Base-by-base conservation (phyloP, 192 early-diverging fungal genomes). In the Linnemannia zychae region DNA sequence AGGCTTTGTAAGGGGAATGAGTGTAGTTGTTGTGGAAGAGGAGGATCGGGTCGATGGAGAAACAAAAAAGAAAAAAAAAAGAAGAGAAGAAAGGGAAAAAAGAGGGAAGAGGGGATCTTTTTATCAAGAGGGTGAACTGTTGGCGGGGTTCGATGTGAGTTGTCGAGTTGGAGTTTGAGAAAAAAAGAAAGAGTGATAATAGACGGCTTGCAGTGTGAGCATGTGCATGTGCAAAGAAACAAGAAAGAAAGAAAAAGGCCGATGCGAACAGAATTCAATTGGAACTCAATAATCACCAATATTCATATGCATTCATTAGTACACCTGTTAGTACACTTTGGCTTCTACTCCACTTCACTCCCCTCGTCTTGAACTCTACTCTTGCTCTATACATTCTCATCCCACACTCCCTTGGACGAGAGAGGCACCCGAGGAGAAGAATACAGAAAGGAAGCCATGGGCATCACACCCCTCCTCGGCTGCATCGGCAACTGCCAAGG, bases 21-120 rank as follows among this genome's bases (percentile, higher is more conserved):
- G 33, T 33, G 71, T 46, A 20, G 71, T 40, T 16, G 71, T 50
- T 20, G 57, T 57, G 73, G 65, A 49, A 40, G 66, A 73, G 31
- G 60, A 71, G 65, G 71, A 78, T 77, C 70, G 46, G 66, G 65
- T 81, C 79, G 73, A 82, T 48, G 34, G 70, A 74, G 24, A 49
- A 78, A 74, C 52, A 63, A 48, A 63, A 76, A 53, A 37, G 69
- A 28, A 75, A 67, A 17, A 36, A 81, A 37, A 60, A 67, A 75
- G 37, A 67, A 63, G 72, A 60, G 37, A 69, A n/a, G 73, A 44
- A 57, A 46, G 47, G 9, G 40, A 31, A 44, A n/a, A 34, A 7
- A 31, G 46, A 20, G 7, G 46, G 44, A 33, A 18, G 18, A 22
- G 49, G 31, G 48, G 46, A 44, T 28, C 31, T 18, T 67, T 79